phyloP scores from a whole-genome alignment of 495 filamentous ascomycete species.

The Talaromyces trachyspermus region DNA sequence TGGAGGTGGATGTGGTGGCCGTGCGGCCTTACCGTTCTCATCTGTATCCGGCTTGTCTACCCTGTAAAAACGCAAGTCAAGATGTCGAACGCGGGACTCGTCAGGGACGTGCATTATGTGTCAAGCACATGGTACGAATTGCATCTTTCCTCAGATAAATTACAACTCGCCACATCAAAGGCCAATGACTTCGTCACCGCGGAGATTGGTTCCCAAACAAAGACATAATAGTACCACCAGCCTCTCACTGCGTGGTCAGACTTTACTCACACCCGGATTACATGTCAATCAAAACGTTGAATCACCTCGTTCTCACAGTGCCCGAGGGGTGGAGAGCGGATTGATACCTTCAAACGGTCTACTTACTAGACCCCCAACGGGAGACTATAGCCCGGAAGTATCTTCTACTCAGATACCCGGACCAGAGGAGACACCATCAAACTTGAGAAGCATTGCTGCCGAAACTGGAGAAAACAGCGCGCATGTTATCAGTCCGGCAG shows the following conservation, averaged over 20 bases:
- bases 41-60: conserved; percentile 16
- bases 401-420: neutral
- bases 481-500: conserved; percentile 27
- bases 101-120: conserved; percentile 17
- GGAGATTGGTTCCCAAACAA: conserved; percentile 7
- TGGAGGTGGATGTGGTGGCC: neutral
- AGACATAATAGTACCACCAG: neutral
- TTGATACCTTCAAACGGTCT: neutral
- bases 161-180: neutral
- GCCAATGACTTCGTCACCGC: conserved; percentile 6
- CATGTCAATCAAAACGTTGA: neutral
- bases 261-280: neutral
- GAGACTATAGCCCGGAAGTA: neutral
- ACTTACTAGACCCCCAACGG: neutral
- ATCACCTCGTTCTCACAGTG: too few relatives aligned
- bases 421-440: conserved; percentile 5
- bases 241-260: neutral
- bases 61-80: conserved; percentile 24
- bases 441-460: conserved; percentile 11
- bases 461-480: conserved; percentile 17
- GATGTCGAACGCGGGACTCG: conserved; percentile 13
- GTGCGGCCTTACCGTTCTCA: conserved; percentile 21
- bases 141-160: conserved; percentile 15
- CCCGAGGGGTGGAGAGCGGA: neutral
- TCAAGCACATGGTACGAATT: conserved; percentile 20